phyloP scores from a whole-genome alignment of 805 yeast species.

The Lachancea meyersii region DNA sequence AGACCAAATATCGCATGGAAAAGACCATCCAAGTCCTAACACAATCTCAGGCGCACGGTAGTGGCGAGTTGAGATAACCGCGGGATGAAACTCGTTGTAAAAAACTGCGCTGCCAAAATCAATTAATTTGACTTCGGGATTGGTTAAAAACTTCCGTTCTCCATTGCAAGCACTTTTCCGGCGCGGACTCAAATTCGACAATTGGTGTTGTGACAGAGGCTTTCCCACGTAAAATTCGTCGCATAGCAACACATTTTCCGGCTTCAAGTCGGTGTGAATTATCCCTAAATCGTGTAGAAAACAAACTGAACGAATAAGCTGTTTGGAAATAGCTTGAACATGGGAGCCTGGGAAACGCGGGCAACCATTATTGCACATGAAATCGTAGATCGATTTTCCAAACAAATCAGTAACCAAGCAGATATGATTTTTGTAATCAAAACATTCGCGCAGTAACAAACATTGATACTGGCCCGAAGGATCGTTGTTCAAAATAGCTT shows the following conservation, averaged over 20 bases:
- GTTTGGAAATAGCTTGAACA: constrained; percentile 82
- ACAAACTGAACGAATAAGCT: constrained; percentile 76
- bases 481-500: constrained; percentile 28
- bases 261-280: constrained; percentile 94
- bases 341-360: constrained; percentile 93
- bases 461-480: constrained; percentile 62
- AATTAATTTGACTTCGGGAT: constrained; percentile 81
- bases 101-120: constrained; percentile 98
- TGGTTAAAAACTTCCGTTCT: constrained; percentile 41
- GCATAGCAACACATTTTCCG: constrained; percentile 76
- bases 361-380: constrained; percentile 74
- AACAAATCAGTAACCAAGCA: constrained; percentile 87
- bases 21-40: constrained; percentile 93
- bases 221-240: constrained; percentile 24
- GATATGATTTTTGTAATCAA: constrained; percentile 89
- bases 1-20: constrained; percentile 96
- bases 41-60: constrained; percentile 97
- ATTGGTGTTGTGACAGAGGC: constrained; percentile 18
- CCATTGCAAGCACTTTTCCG: constrained; percentile 31
- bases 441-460: constrained; percentile 79
- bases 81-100: constrained; percentile 87
- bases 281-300: constrained; percentile 84
- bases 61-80: constrained; percentile 89
- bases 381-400: constrained; percentile 83
- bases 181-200: constrained; percentile 24